Conservation (phyloP, 176 grass and related monocot genomes). For the Zoysia japonica region DNA sequence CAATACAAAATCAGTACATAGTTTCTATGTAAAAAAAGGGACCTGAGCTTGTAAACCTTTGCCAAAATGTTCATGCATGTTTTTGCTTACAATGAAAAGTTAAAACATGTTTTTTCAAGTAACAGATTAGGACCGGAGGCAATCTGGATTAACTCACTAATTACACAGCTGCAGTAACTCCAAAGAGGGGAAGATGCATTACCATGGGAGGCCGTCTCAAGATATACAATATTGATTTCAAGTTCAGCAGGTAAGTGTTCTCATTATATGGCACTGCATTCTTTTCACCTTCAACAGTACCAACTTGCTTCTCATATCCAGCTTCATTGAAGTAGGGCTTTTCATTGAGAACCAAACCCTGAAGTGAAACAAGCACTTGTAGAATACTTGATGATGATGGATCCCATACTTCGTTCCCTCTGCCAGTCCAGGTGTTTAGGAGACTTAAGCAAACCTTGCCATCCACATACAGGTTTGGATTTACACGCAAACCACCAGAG, state of each 20-base stretch:
- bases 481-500: conserved; percentile 68
- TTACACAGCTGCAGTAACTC: conserved; percentile 12
- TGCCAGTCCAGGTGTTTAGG: conserved; percentile 90
- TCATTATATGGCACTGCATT: conserved; percentile 95
- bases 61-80: background rate
- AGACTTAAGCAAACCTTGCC: conserved; percentile 97
- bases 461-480: conserved; percentile 95
- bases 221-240: conserved; percentile 95
- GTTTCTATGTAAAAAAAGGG: background rate
- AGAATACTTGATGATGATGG: conserved; percentile 87
- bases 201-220: conserved; percentile 90
- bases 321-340: conserved; percentile 98
- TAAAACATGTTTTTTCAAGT: background rate
- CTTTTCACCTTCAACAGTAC: conserved; percentile 95
- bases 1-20: background rate
- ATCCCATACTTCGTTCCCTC: conserved; percentile 96
- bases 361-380: conserved; percentile 91
- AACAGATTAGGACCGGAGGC: no score
- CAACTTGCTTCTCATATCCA: conserved; percentile 95
- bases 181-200: conserved; percentile 33
- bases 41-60: background rate
- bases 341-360: conserved; percentile 92
- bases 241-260: conserved; percentile 87
- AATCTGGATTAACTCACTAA: conserved; percentile 5
- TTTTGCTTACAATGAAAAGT: background rate